Conservation (phyloP, 306 rosid species). For the Geum urbanum region DNA sequence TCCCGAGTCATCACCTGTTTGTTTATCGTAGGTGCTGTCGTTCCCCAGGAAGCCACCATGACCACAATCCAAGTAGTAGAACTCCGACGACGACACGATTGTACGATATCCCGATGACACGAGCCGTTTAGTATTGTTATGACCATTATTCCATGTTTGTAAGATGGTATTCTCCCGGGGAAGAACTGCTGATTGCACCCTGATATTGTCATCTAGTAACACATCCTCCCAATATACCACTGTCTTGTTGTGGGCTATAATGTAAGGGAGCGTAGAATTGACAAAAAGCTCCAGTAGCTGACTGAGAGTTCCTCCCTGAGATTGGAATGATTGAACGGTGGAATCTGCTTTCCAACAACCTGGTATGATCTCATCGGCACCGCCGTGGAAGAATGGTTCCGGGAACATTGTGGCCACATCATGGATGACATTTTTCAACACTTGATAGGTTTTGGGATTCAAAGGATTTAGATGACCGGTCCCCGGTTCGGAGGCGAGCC, state of each 20-base stretch:
- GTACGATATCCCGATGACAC: slow-evolving; percentile 65
- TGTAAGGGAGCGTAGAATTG: slow-evolving; percentile 62
- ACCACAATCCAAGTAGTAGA: slow-evolving; percentile 85
- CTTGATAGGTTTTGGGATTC: slow-evolving; percentile 71
- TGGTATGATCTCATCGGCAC: slow-evolving; percentile 73
- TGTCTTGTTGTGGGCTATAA: slow-evolving; percentile 70
- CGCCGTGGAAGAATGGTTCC: slow-evolving; percentile 64
- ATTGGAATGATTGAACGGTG: slow-evolving; percentile 42
- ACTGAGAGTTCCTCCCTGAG: slow-evolving; percentile 63
- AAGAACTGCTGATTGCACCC: slow-evolving; percentile 42
- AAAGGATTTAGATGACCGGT: slow-evolving; percentile 86
- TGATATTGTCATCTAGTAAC: slow-evolving; percentile 37
- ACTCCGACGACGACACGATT: slow-evolving; percentile 68
- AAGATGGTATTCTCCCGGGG: slow-evolving; percentile 63
- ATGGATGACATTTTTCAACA: slow-evolving; percentile 56
- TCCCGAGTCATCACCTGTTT: slow-evolving; percentile 19
- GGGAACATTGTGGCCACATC: slow-evolving; percentile 59
- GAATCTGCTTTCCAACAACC: slow-evolving; percentile 84
- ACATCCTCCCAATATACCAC: slow-evolving; percentile 84
- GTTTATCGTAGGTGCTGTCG: slow-evolving; percentile 42
- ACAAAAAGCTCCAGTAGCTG: slow-evolving; percentile 65
- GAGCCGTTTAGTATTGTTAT: slow-evolving; percentile 56
- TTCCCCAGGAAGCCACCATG: slow-evolving; percentile 76
- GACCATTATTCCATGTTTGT: slow-evolving; percentile 87
- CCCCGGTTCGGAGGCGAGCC: slow-evolving; percentile 78